Evolutionary conservation across 2,329 filamentous ascomycete genomes (phyloP).

Genomic region (Calonectria pauciramosa): DNA sequence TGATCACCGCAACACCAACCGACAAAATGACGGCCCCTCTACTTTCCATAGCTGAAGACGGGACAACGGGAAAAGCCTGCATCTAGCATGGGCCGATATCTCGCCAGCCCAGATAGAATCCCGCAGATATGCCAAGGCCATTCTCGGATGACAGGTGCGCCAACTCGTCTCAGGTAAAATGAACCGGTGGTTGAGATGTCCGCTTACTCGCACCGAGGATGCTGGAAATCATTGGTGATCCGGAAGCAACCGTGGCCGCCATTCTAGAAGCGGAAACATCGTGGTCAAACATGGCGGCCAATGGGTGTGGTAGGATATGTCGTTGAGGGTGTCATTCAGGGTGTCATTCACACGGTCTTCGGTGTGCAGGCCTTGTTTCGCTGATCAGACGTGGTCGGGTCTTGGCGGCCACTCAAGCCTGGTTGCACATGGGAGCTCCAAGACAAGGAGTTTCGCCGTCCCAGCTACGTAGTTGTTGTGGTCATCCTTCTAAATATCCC

Average conservation of each 20-base stretch:
- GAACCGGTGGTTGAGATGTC: conserved; percentile 30
- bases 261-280: conserved; percentile 35
- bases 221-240: conserved; percentile 29
- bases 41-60: conserved; percentile 29
- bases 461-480: neutral
- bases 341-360: neutral
- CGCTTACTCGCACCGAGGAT: conserved; percentile 33
- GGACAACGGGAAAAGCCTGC: conserved; percentile 34
- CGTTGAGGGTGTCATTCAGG: neutral
- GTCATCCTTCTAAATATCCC: neutral
- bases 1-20: conserved; percentile 23
- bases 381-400: conserved; percentile 1
- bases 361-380: neutral
- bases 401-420: neutral
- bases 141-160: conserved; percentile 32
- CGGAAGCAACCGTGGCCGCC: conserved; percentile 33
- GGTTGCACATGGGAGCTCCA: neutral
- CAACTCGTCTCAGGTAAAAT: conserved; percentile 45
- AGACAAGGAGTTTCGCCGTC: conserved; percentile 7
- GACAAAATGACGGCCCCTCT: conserved; percentile 25
- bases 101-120: conserved; percentile 25
- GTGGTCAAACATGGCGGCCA: conserved; percentile 8
- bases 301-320: conserved; percentile 6
- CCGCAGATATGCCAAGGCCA: conserved; percentile 22
- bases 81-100: conserved; percentile 26